These are phyloP conservation scores for Cryphonectria radicalis DNA, from an alignment of 2,329 filamentous ascomycete genomes.

Conservation along the genomic window DNA sequence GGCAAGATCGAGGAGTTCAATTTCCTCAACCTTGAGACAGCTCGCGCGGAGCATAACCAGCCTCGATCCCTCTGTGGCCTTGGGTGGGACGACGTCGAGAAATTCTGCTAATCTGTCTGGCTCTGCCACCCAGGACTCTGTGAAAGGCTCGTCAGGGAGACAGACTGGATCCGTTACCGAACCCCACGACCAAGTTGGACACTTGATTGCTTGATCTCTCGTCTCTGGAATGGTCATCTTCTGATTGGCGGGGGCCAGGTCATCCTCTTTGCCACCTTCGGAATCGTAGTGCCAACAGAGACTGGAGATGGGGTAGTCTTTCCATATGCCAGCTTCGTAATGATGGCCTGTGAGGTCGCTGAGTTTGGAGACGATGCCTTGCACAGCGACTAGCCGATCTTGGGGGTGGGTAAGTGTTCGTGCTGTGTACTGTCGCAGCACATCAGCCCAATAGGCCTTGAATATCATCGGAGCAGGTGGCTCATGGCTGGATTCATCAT, in stretches of 20 bases:
- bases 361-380: neutral
- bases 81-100: neutral
- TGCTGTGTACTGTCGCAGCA: slow-evolving; percentile 7
- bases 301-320: neutral
- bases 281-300: slow-evolving; percentile 4
- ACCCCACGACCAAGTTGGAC: neutral
- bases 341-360: neutral
- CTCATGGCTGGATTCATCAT: neutral
- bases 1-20: neutral
- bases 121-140: neutral
- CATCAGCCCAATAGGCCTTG: neutral
- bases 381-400: neutral
- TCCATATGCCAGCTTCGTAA: slow-evolving; percentile 1
- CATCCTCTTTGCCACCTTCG: neutral
- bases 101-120: neutral
- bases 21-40: neutral
- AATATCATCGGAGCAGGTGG: neutral
- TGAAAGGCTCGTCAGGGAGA: neutral
- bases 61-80: neutral
- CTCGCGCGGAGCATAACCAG: neutral
- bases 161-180: slow-evolving; percentile 1
- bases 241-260: neutral
- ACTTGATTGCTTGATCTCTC: neutral
- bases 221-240: slow-evolving; percentile 1
- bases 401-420: neutral